These are phyloP conservation scores for Capsicum rhomboideum DNA, from an alignment of 257 asterid species.

Conservation along the genomic window DNA sequence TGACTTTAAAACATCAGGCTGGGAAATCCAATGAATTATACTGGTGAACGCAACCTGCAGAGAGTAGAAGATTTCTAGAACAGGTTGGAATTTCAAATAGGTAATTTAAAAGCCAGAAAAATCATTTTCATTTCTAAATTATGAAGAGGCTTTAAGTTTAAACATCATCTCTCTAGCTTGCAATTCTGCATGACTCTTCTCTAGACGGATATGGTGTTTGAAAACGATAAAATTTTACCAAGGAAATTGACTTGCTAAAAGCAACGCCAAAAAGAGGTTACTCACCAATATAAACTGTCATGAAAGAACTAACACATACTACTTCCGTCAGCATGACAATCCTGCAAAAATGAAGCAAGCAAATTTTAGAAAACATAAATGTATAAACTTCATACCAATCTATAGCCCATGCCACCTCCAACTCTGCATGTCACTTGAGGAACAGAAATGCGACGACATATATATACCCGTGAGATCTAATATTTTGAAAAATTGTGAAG, in stretches of 20 bases:
- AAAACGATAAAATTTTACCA: not conserved
- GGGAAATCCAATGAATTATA: no score
- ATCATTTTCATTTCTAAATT: no score
- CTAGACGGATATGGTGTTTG: not conserved
- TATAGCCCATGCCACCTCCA: not conserved
- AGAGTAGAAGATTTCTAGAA: no score
- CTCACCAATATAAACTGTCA: constrained; percentile 86
- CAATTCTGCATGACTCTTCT: no score
- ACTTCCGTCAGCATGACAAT: constrained; percentile 81
- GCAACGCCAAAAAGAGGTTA: not conserved
- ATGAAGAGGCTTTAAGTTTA: no score
- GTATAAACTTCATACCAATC: not conserved
- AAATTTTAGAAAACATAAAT: not conserved
- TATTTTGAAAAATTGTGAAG: no score
- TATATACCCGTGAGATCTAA: not conserved
- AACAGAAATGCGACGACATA: not conserved
- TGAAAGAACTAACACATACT: constrained; percentile 75
- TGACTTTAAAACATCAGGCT: no score
- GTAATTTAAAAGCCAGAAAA: no score
- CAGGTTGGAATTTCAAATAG: no score
- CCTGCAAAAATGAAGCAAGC: constrained; percentile 48
- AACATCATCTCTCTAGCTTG: not conserved
- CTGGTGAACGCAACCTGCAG: no score
- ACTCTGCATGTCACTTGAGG: not conserved
- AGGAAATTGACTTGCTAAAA: not conserved